These are phyloP conservation scores for Ettlia oleoabundans DNA, from an alignment of 139 green algal species.

Conservation along the genomic window DNA sequence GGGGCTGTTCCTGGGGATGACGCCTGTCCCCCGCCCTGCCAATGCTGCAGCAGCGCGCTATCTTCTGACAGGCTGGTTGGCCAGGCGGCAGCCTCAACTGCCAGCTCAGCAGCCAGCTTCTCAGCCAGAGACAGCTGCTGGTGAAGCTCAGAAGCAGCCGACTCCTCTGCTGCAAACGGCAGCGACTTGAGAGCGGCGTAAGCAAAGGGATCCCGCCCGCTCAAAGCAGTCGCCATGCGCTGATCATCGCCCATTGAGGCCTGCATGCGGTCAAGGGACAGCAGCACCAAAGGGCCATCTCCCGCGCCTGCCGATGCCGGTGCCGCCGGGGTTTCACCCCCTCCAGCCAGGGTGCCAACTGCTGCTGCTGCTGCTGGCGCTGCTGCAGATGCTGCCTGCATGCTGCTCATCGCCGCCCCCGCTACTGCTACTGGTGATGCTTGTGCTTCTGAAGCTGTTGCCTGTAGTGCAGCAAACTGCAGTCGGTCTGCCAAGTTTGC, in stretches of 20 bases:
- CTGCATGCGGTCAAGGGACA: conserved; percentile 48
- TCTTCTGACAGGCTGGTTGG: conserved; percentile 32
- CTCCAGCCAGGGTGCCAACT: background rate
- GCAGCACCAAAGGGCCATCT: no score
- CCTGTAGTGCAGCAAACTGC: conserved; percentile 22
- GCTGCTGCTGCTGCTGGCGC: background rate
- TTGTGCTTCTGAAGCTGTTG: no score
- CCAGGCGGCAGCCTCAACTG: conserved; percentile 26
- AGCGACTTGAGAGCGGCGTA: conserved; percentile 53
- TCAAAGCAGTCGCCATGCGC: conserved; percentile 40
- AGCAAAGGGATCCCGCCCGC: conserved; percentile 39
- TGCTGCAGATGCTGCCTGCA: conserved; percentile 14
- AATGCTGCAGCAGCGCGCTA: background rate
- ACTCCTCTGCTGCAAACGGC: background rate
- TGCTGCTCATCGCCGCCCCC: no score
- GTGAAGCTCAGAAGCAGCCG: background rate
- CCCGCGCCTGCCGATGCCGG: background rate
- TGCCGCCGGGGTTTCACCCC: no score
- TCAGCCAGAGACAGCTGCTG: conserved; percentile 18
- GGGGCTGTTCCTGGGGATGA: no score
- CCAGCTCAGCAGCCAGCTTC: conserved; percentile 30
- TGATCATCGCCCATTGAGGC: conserved; percentile 45
- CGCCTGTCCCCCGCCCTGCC: background rate
- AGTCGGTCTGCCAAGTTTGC: conserved; percentile 62
- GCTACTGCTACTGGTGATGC: no score